phyloP scores from a whole-genome alignment of 1,284 basidiomycete species.

The Thecaphora thlaspeos region DNA sequence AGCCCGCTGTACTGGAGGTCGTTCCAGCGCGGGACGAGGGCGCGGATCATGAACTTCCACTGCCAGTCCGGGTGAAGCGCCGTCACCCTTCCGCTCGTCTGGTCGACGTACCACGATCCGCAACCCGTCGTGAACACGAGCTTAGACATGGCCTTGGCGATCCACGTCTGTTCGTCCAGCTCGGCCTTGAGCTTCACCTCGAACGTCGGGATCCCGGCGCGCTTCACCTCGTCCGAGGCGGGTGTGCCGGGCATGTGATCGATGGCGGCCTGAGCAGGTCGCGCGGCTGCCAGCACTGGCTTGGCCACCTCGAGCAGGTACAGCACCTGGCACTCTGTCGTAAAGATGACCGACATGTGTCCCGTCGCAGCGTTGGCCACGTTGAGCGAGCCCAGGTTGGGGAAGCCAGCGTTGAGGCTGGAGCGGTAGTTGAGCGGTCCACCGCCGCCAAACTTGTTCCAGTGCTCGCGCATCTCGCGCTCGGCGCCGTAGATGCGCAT shows the following conservation, averaged over 20 bases:
- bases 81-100: conserved; percentile 37
- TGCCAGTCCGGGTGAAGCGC: conserved; percentile 54
- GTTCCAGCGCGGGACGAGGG: conserved; percentile 41
- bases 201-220: conserved; percentile 36
- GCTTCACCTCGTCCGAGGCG: conserved; percentile 2
- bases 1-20: conserved; percentile 43
- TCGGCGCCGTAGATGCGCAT: conserved; percentile 40
- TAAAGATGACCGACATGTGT: conserved; percentile 48
- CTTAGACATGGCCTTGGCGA: conserved; percentile 41
- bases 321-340: conserved; percentile 45
- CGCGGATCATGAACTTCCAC: conserved; percentile 34
- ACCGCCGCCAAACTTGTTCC: conserved; percentile 44
- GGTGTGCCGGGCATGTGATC: conserved; percentile 33
- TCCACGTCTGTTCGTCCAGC: conserved; percentile 49
- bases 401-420: conserved; percentile 46
- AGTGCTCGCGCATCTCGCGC: conserved; percentile 43
- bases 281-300: conserved; percentile 32
- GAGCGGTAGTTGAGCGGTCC: conserved; percentile 45
- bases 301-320: conserved; percentile 38
- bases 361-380: conserved; percentile 53
- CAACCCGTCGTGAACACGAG: conserved; percentile 44
- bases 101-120: conserved; percentile 52
- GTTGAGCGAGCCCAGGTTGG: conserved; percentile 49
- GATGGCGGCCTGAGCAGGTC: conserved; percentile 25
- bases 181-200: conserved; percentile 48